Evolutionary conservation across 306 rosid species (phyloP).

Genomic region (Acacia acuminata): DNA sequence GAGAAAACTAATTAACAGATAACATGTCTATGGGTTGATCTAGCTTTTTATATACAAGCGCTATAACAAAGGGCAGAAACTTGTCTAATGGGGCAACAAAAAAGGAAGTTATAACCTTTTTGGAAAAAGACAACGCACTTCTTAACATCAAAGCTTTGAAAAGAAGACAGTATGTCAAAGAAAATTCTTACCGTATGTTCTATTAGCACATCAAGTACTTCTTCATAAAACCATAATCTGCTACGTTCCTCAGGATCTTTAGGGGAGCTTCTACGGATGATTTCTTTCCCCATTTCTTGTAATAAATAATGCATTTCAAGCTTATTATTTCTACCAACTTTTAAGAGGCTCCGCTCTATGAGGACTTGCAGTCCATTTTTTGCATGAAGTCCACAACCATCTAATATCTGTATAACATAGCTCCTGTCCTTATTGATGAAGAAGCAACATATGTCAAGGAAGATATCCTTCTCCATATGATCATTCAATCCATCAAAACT

Average conservation of each 20-base stretch:
- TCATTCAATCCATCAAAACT: background rate
- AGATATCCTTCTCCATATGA: background rate
- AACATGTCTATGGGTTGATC: too few species aligned
- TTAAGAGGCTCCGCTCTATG: background rate
- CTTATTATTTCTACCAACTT: constrained; percentile 15
- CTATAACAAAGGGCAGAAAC: background rate
- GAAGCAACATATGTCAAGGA: background rate
- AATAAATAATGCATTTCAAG: background rate
- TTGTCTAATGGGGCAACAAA: background rate
- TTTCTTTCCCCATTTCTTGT: background rate
- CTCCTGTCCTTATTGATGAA: background rate
- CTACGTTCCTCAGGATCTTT: background rate
- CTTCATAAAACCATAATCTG: background rate
- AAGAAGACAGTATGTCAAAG: background rate
- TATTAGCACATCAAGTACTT: background rate
- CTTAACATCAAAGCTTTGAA: background rate
- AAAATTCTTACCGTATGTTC: background rate
- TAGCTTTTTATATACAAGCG: too few species aligned
- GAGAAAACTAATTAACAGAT: background rate
- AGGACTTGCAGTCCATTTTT: background rate
- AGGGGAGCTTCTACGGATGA: background rate
- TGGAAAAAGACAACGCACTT: background rate
- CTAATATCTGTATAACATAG: background rate
- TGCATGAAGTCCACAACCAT: background rate
- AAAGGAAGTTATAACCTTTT: background rate